A percentile compares a stretch with the other conserved stretches of the same genome.
phyloP scores from a whole-genome alignment of 495 filamentous ascomycete species.

The Hypoxylon subgilvum region DNA sequence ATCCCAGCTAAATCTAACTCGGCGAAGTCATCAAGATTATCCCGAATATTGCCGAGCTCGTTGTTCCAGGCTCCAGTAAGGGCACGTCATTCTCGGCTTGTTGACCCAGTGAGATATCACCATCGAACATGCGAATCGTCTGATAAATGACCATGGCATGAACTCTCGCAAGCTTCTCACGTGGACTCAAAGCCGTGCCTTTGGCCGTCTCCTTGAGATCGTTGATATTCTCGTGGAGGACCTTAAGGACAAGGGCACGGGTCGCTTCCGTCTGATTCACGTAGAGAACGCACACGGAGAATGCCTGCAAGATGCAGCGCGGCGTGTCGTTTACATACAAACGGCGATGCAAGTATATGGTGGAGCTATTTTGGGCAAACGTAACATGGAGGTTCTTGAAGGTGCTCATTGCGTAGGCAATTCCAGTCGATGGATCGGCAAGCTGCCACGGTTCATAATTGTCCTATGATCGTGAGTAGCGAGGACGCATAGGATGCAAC shows the following conservation, averaged over 20 bases:
- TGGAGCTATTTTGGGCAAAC: conserved; percentile 37
- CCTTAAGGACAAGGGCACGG: conserved; percentile 39
- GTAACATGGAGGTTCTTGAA: conserved; percentile 36
- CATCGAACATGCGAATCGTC: conserved; percentile 48
- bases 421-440: conserved; percentile 39
- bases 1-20: conserved; percentile 12
- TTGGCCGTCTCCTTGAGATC: conserved; percentile 27
- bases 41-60: conserved; percentile 42
- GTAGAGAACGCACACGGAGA: conserved; percentile 43
- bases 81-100: conserved; percentile 44
- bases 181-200: conserved; percentile 21
- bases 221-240: conserved; percentile 33
- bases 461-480: conserved; percentile 26
- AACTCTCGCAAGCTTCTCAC: conserved; percentile 43
- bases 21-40: conserved; percentile 37
- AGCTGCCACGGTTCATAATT: conserved; percentile 44
- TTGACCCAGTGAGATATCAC: conserved; percentile 41
- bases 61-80: conserved; percentile 41
- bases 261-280: conserved; percentile 40
- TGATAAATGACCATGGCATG: conserved; percentile 47
- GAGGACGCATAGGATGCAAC: not conserved
- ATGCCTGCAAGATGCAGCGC: conserved; percentile 41
- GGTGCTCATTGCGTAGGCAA: conserved; percentile 35
- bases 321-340: conserved; percentile 43
- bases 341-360: conserved; percentile 44